Evolutionary conservation across 208 protist species (phyloP).

Genomic region (Blastocrithidia nonstop): DNA sequence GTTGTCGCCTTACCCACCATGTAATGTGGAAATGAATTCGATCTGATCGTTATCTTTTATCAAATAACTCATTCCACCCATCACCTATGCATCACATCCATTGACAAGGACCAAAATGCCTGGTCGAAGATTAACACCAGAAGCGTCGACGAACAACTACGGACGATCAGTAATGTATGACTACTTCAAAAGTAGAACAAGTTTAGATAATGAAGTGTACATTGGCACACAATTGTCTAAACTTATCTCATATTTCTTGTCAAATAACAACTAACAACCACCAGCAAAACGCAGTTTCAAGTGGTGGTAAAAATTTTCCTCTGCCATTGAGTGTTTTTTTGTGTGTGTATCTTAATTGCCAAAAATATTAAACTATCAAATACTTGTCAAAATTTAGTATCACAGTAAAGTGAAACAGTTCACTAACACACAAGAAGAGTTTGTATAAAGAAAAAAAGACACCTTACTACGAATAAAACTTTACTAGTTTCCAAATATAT

Average conservation of each 20-base stretch:
- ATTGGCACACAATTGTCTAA: conserved; percentile 19
- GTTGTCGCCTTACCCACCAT: conserved; percentile 56
- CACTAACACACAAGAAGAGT: too few relatives aligned
- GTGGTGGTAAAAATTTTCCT: background rate
- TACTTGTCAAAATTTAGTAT: too few relatives aligned
- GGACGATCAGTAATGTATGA: conserved; percentile 50
- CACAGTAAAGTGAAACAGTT: too few relatives aligned
- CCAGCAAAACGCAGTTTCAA: conserved; percentile 26
- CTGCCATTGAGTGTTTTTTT: conserved; percentile 3
- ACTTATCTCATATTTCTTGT: conserved; percentile 18
- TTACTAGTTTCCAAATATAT: too few relatives aligned
- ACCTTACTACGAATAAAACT: too few relatives aligned
- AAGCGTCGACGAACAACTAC: conserved; percentile 58
- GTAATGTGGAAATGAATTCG: conserved; percentile 89
- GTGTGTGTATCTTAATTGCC: background rate
- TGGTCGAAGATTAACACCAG: conserved; percentile 51
- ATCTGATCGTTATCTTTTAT: conserved; percentile 76
- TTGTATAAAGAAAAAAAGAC: too few relatives aligned
- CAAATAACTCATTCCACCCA: conserved; percentile 66
- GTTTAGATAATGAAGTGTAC: conserved; percentile 18
- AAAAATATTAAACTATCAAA: too few relatives aligned
- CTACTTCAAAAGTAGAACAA: conserved; percentile 35
- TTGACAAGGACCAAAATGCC: conserved; percentile 91
- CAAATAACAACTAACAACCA: conserved; percentile 73
- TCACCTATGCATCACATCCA: conserved; percentile 84